Conservation (phyloP, 208 protist genomes). For the Wallacemonas sp. region DNA sequence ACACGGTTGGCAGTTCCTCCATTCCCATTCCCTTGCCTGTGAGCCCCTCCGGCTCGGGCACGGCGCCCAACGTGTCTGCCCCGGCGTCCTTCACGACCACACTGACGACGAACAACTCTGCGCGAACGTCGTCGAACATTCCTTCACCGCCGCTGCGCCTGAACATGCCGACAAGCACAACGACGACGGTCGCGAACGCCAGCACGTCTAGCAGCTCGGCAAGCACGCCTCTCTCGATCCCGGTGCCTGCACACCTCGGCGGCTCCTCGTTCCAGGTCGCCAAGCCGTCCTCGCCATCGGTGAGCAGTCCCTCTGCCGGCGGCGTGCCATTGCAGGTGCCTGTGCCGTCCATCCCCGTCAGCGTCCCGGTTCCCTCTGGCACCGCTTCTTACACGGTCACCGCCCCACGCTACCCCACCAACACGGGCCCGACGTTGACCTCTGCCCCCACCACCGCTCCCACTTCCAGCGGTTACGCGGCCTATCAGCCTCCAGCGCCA, state of each 20-base stretch:
- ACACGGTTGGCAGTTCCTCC: not conserved
- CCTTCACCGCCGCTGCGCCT: not conserved
- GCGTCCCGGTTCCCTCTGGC: slow-evolving; percentile 24
- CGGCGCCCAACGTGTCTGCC: not conserved
- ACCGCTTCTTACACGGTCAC: slow-evolving; percentile 17
- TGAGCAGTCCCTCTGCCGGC: not conserved
- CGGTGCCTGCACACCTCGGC: slow-evolving; percentile 21
- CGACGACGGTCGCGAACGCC: not conserved
- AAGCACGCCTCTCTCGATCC: slow-evolving; percentile 33
- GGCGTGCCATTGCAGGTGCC: not conserved
- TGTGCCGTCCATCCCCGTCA: slow-evolving; percentile 15
- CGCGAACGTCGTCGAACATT: not conserved
- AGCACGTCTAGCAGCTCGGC: too few species aligned
- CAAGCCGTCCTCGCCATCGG: not conserved
- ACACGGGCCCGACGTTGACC: not conserved
- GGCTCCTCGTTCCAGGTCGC: slow-evolving; percentile 3
- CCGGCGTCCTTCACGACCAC: not conserved
- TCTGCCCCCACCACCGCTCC: not conserved
- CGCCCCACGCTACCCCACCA: not conserved
- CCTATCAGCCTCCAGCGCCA: not conserved
- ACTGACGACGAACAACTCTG: slow-evolving; percentile 1
- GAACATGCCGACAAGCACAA: slow-evolving; percentile 9
- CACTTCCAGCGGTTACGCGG: not conserved
- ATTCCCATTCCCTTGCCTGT: not conserved
- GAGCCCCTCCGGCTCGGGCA: too few species aligned